These are phyloP conservation scores for Ilyonectria robusta DNA, from an alignment of 2,329 filamentous ascomycete species.

Conservation along the genomic window DNA sequence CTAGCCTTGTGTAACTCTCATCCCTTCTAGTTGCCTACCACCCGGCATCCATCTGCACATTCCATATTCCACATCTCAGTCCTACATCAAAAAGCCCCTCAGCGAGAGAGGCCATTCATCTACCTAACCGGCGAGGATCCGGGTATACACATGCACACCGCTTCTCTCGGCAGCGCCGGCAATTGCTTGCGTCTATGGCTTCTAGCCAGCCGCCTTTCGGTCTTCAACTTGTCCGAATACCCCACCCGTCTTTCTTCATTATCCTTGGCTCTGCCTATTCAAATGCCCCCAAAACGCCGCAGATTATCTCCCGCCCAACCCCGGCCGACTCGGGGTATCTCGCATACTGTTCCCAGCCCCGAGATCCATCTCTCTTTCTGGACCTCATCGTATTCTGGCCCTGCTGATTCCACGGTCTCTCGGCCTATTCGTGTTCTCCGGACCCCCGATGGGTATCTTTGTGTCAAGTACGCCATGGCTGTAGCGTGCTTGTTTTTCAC, in stretches of 20 bases:
- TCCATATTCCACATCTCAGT: background rate
- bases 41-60: background rate
- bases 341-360: slow-evolving; percentile 1
- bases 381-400: slow-evolving; percentile 5
- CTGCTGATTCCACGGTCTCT: background rate
- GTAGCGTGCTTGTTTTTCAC: slow-evolving; percentile 4
- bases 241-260: slow-evolving; percentile 9
- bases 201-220: background rate
- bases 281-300: slow-evolving; percentile 21
- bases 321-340: slow-evolving; percentile 7
- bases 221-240: slow-evolving; percentile 2
- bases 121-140: background rate
- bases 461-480: slow-evolving; percentile 1
- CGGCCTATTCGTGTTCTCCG: slow-evolving; percentile 14
- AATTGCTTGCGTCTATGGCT: slow-evolving; percentile 25
- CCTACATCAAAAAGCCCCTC: slow-evolving; percentile 3
- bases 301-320: slow-evolving; percentile 21
- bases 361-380: slow-evolving; percentile 3
- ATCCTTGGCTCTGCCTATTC: slow-evolving; percentile 21
- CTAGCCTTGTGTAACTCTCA: background rate
- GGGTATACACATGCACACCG: slow-evolving; percentile 6
- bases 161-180: slow-evolving; percentile 17
- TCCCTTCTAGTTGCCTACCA: background rate
- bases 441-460: slow-evolving; percentile 10
- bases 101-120: slow-evolving; percentile 8